phyloP scores from a whole-genome alignment of 768 basidiomycete genomes.

The Tulasnella sp. region DNA sequence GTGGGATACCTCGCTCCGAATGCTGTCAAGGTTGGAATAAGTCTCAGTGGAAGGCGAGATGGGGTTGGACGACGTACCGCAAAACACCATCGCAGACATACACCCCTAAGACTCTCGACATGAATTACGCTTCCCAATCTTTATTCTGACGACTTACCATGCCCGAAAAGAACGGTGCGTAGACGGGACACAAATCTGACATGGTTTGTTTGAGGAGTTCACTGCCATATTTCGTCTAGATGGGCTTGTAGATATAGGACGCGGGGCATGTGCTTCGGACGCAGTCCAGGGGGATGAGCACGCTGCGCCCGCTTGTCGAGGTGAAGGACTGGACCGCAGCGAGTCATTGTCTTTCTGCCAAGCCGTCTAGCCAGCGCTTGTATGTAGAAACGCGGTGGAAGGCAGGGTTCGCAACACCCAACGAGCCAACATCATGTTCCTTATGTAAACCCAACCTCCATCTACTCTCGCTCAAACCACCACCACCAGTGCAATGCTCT shows the following conservation, averaged over 20 bases:
- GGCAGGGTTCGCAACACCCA: too few relatives aligned
- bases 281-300: too few relatives aligned
- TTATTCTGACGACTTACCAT: slow-evolving; percentile 49
- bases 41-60: not conserved
- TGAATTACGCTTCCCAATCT: not conserved
- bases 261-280: too few relatives aligned
- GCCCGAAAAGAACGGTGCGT: slow-evolving; percentile 95
- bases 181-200: slow-evolving; percentile 82
- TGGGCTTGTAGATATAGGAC: too few relatives aligned
- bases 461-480: not conserved
- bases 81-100: slow-evolving; percentile 44
- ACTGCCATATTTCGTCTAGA: too few relatives aligned
- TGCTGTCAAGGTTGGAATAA: not conserved
- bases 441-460: not conserved
- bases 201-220: too few relatives aligned
- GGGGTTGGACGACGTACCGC: slow-evolving; percentile 51
- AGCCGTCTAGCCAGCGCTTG: too few relatives aligned
- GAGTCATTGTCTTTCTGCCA: too few relatives aligned
- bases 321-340: too few relatives aligned
- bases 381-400: too few relatives aligned
- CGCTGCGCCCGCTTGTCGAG: too few relatives aligned
- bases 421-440: too few relatives aligned
- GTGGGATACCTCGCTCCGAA: not conserved
- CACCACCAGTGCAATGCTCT: slow-evolving; percentile 5
- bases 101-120: slow-evolving; percentile 13